Percentiles rank a stretch among this genome's conserved stretches.
phyloP scores from a whole-genome alignment of 2,329 filamentous ascomycete species.

The Botryotinia narcissicola region DNA sequence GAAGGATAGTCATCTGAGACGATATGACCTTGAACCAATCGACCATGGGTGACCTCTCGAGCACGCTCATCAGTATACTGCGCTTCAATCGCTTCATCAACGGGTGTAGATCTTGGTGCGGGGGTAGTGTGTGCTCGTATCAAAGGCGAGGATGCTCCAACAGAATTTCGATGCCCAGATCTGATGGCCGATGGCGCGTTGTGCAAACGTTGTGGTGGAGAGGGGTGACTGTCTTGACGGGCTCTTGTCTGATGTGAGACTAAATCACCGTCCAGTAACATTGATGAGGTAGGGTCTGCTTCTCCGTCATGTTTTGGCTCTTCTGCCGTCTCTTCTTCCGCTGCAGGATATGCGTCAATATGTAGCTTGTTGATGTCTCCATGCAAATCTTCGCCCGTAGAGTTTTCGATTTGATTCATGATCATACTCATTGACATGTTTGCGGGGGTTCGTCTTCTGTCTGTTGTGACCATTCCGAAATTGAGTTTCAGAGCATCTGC shows the following conservation, averaged over 20 bases:
- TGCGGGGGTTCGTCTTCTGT: slow-evolving; percentile 60
- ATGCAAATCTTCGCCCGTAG: slow-evolving; percentile 49
- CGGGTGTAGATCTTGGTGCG: slow-evolving; percentile 27
- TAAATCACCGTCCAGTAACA: slow-evolving; percentile 23
- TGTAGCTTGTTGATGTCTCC: slow-evolving; percentile 34
- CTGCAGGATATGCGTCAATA: slow-evolving; percentile 24
- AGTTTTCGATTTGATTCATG: slow-evolving; percentile 63
- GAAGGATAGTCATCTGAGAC: slow-evolving; percentile 92
- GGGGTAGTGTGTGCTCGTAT: slow-evolving; percentile 28
- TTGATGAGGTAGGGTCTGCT: slow-evolving; percentile 14
- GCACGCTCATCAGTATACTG: slow-evolving; percentile 66
- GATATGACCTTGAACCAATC: slow-evolving; percentile 89
- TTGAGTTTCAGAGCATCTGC: slow-evolving; percentile 96
- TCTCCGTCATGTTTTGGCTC: slow-evolving; percentile 19
- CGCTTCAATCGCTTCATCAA: slow-evolving; percentile 31
- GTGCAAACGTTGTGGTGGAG: slow-evolving; percentile 29
- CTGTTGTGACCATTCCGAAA: slow-evolving; percentile 93
- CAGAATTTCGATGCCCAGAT: slow-evolving; percentile 23
- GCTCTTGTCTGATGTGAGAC: slow-evolving; percentile 27
- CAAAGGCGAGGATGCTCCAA: slow-evolving; percentile 28
- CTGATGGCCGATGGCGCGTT: slow-evolving; percentile 31
- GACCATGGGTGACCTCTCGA: slow-evolving; percentile 85
- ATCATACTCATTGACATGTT: slow-evolving; percentile 79
- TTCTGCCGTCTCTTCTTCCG: slow-evolving; percentile 19
- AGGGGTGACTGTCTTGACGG: slow-evolving; percentile 32